Evolutionary conservation across 2,329 filamentous ascomycete genomes (phyloP).

Genomic region (Aureobasidium sp.): DNA sequence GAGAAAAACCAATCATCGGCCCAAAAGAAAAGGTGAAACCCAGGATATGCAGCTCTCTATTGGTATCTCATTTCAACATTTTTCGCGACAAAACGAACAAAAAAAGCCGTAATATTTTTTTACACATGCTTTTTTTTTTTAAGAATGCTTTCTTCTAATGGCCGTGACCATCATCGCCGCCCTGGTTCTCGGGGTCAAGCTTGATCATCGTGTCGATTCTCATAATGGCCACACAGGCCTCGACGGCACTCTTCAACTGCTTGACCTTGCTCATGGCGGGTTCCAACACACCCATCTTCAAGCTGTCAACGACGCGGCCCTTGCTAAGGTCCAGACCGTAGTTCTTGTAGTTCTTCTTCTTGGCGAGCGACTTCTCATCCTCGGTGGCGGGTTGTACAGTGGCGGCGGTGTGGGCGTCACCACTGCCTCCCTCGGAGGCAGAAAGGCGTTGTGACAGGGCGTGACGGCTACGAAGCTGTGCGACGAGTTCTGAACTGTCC

Average conservation of each 20-base stretch:
- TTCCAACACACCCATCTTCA: conserved; percentile 93
- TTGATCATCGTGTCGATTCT: conserved; percentile 98
- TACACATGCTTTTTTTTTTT: conserved; percentile 10
- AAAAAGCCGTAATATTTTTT: conserved; percentile 7
- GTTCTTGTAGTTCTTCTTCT: conserved; percentile 97
- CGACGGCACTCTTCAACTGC: conserved; percentile 96
- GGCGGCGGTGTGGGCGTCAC: conserved; percentile 21
- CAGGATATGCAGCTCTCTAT: too few species aligned
- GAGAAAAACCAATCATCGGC: too few species aligned
- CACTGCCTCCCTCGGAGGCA: conserved; percentile 27
- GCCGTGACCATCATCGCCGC: conserved; percentile 57
- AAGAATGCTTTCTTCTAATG: conserved; percentile 23
- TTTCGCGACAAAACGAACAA: neutral
- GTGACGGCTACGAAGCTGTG: conserved; percentile 88
- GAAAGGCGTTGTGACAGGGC: conserved; percentile 90
- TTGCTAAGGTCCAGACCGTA: conserved; percentile 87
- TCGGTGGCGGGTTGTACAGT: conserved; percentile 46
- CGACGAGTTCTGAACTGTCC: conserved; percentile 89
- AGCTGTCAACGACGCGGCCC: conserved; percentile 84
- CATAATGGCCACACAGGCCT: conserved; percentile 99
- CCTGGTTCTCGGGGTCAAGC: conserved; percentile 81
- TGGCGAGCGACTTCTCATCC: conserved; percentile 81
- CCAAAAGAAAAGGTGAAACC: too few species aligned
- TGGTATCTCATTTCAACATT: conserved; percentile 9
- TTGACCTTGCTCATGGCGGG: conserved; percentile 97